phyloP scores from a whole-genome alignment of 352 stramenopile species.

The Pythium aristosporum region DNA sequence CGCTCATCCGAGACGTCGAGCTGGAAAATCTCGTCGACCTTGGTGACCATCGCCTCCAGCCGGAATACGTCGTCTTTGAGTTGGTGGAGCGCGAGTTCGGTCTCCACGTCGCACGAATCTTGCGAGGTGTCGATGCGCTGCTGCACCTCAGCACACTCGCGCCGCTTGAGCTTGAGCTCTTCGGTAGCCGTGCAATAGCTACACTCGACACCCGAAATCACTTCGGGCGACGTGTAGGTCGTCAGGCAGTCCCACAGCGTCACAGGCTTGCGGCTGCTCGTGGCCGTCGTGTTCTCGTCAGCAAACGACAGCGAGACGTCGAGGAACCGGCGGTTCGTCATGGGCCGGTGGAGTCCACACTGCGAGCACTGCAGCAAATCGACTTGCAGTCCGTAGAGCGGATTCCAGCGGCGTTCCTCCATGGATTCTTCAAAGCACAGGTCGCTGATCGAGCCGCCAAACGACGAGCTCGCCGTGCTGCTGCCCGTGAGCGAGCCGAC shows the following conservation, averaged over 20 bases:
- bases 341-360: slow-evolving; percentile 63
- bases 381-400: slow-evolving; percentile 74
- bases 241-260: slow-evolving; percentile 57
- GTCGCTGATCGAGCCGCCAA: slow-evolving; percentile 64
- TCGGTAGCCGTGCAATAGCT: slow-evolving; percentile 62
- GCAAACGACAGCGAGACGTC: slow-evolving; percentile 77
- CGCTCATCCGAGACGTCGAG: slow-evolving; percentile 30
- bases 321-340: slow-evolving; percentile 77
- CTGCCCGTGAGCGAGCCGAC: slow-evolving; percentile 4
- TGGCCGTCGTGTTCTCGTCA: slow-evolving; percentile 10
- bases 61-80: slow-evolving; percentile 70
- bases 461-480: slow-evolving; percentile 13
- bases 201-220: slow-evolving; percentile 76
- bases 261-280: slow-evolving; percentile 30
- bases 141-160: slow-evolving; percentile 21
- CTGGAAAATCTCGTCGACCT: slow-evolving; percentile 25
- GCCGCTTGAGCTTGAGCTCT: slow-evolving; percentile 41
- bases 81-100: slow-evolving; percentile 59
- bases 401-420: slow-evolving; percentile 72
- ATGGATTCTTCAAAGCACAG: slow-evolving; percentile 59
- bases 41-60: slow-evolving; percentile 33
- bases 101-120: slow-evolving; percentile 32
- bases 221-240: slow-evolving; percentile 65
- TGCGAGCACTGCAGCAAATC: slow-evolving; percentile 72
- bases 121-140: slow-evolving; percentile 27